phyloP scores from a whole-genome alignment of 192 early-diverging fungal genomes.

The Blastocladiella britannica region DNA sequence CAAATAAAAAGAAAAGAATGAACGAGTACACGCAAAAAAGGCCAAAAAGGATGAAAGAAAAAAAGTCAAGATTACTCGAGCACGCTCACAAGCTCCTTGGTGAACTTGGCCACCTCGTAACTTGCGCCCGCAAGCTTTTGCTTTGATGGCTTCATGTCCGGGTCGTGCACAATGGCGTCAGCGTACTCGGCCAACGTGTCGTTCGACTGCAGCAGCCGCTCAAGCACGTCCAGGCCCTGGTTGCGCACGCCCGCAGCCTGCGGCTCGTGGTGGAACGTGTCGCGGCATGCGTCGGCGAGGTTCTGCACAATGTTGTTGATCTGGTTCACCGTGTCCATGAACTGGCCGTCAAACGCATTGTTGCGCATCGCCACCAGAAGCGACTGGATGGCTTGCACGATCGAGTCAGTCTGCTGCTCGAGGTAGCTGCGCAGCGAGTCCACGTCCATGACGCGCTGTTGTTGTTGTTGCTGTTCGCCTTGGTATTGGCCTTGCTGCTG shows the following conservation, averaged over 20 bases:
- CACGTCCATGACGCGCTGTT: constrained; percentile 2
- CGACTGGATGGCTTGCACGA: constrained; percentile 58
- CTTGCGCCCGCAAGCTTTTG: constrained; percentile 59
- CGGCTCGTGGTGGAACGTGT: constrained; percentile 19
- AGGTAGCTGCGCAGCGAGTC: constrained; percentile 26
- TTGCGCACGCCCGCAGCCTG: constrained; percentile 12
- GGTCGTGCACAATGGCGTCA: constrained; percentile 19
- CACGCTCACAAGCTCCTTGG: constrained; percentile 60
- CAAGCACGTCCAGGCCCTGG: constrained; percentile 35
- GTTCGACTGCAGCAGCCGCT: constrained; percentile 27
- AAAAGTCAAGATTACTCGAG: constrained; percentile 29
- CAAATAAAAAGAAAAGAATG: too few species aligned
- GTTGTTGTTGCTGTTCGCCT: background rate
- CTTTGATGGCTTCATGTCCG: constrained; percentile 46
- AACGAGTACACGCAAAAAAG: too few species aligned
- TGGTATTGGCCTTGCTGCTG: constrained; percentile 1
- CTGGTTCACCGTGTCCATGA: constrained; percentile 26
- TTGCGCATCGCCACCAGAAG: constrained; percentile 40
- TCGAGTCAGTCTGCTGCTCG: constrained; percentile 46
- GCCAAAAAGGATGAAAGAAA: too few species aligned
- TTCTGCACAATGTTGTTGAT: constrained; percentile 38
- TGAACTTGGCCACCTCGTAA: constrained; percentile 79
- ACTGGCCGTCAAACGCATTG: constrained; percentile 21
- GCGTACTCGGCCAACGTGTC: constrained; percentile 35
- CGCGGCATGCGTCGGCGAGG: constrained; percentile 25